Percentiles rank a stretch among this genome's conserved stretches.
phyloP scores from a whole-genome alignment of 2,329 filamentous ascomycete species.

The Leptographium galeiforme region DNA sequence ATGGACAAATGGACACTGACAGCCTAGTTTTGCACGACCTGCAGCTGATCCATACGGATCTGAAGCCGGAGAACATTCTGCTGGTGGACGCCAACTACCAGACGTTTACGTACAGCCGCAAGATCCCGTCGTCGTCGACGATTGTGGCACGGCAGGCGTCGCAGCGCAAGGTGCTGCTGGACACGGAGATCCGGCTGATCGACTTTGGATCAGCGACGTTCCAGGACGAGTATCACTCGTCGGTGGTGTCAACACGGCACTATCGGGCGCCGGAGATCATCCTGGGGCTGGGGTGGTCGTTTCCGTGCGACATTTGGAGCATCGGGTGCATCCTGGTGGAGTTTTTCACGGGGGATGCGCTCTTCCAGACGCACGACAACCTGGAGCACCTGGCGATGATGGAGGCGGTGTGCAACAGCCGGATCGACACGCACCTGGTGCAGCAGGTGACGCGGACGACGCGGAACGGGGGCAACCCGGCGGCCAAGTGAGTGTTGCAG shows the following conservation, averaged over 20 bases:
- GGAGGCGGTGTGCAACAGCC: constrained; percentile 50
- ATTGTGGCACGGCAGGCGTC: constrained; percentile 47
- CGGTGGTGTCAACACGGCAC: constrained; percentile 56
- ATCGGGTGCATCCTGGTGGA: constrained; percentile 61
- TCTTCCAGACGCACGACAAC: constrained; percentile 63
- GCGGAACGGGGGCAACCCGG: constrained; percentile 43
- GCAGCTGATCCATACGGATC: constrained; percentile 85
- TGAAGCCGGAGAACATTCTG: constrained; percentile 59
- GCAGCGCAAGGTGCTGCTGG: constrained; percentile 50
- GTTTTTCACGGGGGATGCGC: constrained; percentile 57
- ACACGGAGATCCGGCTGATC: constrained; percentile 57
- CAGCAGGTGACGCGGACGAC: constrained; percentile 43
- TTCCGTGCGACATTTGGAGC: constrained; percentile 61
- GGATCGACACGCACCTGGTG: constrained; percentile 47
- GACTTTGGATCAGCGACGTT: constrained; percentile 62
- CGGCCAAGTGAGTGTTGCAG: constrained; percentile 40
- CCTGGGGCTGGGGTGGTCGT: constrained; percentile 57
- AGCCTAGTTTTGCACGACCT: constrained; percentile 77
- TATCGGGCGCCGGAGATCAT: constrained; percentile 61
- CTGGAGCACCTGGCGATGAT: constrained; percentile 65
- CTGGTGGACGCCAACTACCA: constrained; percentile 53
- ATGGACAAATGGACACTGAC: too few species aligned
- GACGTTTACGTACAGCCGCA: constrained; percentile 57
- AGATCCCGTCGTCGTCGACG: constrained; percentile 53
- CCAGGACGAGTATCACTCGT: constrained; percentile 60